Evolutionary conservation across 148 eudicot species (phyloP).

Genomic region (Chenopodium quinoa): DNA sequence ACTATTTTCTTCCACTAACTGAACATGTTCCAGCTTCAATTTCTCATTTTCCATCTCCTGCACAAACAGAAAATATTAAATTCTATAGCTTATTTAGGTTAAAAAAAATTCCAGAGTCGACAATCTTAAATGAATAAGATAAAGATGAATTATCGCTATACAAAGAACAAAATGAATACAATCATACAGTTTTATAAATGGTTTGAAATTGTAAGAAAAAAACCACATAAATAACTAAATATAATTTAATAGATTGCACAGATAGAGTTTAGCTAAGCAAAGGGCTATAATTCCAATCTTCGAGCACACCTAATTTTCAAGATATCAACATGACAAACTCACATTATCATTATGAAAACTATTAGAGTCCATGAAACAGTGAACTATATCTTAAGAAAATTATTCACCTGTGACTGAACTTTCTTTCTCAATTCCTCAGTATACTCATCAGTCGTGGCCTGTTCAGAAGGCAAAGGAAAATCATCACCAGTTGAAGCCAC

Average conservation of each 20-base stretch:
- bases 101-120: not conserved
- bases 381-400: no score
- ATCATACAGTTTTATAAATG: not conserved
- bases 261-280: not conserved
- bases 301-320: not conserved
- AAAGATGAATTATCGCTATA: not conserved
- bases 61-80: slow-evolving; percentile 11
- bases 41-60: slow-evolving; percentile 90
- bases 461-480: slow-evolving; percentile 34
- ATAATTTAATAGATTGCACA: not conserved
- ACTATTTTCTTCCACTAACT: slow-evolving; percentile 71
- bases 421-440: slow-evolving; percentile 68
- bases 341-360: not conserved
- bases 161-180: not conserved
- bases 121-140: not conserved
- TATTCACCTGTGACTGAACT: slow-evolving; percentile 70
- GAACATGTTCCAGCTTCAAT: slow-evolving; percentile 66
- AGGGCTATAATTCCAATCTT: not conserved
- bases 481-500: slow-evolving; percentile 46
- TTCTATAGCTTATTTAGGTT: not conserved
- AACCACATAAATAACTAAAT: no score
- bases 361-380: not conserved
- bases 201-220: no score
- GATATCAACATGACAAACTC: no score
- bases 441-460: slow-evolving; percentile 45